phyloP scores from a whole-genome alignment of 1,284 basidiomycete species.

The Melampsora occidentalis region DNA sequence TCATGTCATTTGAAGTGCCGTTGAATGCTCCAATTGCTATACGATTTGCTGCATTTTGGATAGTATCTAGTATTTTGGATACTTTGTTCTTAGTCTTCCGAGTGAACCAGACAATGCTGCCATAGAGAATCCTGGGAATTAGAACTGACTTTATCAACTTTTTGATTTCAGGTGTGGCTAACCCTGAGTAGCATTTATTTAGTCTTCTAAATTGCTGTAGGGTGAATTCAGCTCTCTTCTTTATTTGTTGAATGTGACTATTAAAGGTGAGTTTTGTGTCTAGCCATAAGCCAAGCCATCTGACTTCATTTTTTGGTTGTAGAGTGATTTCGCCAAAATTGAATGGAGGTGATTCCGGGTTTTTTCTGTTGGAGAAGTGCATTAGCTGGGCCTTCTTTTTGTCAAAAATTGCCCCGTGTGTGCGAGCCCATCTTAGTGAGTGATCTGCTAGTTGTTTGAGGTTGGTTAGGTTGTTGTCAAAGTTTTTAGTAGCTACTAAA shows the following conservation, averaged over 20 bases:
- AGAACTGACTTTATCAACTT: neutral
- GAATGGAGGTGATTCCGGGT: neutral
- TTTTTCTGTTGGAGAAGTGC: neutral
- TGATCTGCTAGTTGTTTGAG: neutral
- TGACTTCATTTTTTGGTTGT: neutral
- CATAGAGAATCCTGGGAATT: slow-evolving; percentile 10
- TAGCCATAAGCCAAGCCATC: neutral
- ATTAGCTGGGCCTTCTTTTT: slow-evolving; percentile 11
- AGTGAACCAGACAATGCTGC: slow-evolving; percentile 18
- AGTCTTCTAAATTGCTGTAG: slow-evolving; percentile 5
- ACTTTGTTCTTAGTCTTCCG: too few species aligned
- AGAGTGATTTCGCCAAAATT: neutral
- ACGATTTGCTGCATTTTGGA: too few species aligned
- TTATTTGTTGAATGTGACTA: neutral
- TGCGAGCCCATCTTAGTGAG: neutral
- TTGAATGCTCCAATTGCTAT: too few species aligned
- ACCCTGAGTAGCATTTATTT: neutral
- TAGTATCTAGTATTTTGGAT: too few species aligned
- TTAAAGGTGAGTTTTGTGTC: neutral
- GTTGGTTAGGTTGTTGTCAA: too few species aligned
- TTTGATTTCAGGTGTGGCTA: neutral
- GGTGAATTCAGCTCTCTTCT: neutral
- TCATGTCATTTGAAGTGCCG: too few species aligned
- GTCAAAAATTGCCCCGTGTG: slow-evolving; percentile 23
- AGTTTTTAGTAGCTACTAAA: too few species aligned